Percentiles rank a stretch among this genome's conserved stretches.
Evolutionary conservation across 768 basidiomycete species (phyloP).

Genomic region (Suillus discolor): DNA sequence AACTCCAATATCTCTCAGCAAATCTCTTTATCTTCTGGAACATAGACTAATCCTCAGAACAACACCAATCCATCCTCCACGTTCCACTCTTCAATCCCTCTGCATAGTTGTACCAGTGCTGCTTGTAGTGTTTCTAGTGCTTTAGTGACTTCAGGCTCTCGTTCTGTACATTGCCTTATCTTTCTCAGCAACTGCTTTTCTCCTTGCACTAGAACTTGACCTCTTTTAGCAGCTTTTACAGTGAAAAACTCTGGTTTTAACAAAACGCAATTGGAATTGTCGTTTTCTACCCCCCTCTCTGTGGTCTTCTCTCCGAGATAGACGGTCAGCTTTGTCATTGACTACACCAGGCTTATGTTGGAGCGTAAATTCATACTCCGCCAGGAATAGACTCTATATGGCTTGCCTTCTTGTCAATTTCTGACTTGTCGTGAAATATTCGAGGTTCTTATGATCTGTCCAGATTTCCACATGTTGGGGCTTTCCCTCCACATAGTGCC

Average conservation of each 20-base stretch:
- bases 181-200: background rate
- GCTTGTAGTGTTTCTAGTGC: background rate
- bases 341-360: background rate
- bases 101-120: background rate
- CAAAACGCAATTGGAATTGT: background rate
- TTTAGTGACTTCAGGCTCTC: background rate
- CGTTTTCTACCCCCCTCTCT: background rate
- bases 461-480: background rate
- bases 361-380: background rate
- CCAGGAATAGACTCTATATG: background rate
- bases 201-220: background rate
- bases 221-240: background rate
- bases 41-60: too few species aligned
- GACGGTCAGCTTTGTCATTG: background rate
- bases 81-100: too few species aligned
- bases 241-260: background rate
- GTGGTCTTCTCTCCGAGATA: background rate
- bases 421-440: constrained; percentile 38
- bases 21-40: too few species aligned
- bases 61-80: too few species aligned
- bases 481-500: background rate
- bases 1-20: too few species aligned
- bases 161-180: background rate
- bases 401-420: constrained; percentile 14
- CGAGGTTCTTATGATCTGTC: constrained; percentile 39